Conservation (phyloP, 1,284 basidiomycete genomes). For the Moesziomyces sp. region DNA sequence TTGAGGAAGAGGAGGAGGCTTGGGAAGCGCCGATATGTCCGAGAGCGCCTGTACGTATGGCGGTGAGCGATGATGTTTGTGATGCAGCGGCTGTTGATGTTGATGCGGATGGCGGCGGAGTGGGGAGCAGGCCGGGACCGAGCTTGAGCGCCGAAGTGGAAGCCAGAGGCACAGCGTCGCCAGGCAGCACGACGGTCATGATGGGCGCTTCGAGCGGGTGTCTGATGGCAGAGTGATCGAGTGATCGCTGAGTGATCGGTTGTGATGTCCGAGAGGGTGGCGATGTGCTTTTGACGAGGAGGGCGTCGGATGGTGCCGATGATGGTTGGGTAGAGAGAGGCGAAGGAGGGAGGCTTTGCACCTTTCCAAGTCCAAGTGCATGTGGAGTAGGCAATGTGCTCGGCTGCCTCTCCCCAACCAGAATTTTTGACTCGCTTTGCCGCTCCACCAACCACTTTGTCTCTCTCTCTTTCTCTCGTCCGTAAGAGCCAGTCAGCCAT, state of each 20-base stretch:
- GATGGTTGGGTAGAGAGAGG: too few species aligned
- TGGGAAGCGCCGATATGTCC: conserved; percentile 32
- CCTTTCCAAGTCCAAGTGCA: too few species aligned
- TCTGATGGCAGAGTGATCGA: not conserved
- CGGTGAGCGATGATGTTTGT: conserved; percentile 23
- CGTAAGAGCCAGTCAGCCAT: too few species aligned
- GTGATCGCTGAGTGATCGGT: not conserved
- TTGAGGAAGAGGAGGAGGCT: not conserved
- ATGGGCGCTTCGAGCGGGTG: not conserved
- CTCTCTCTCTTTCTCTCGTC: too few species aligned
- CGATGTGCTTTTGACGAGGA: not conserved
- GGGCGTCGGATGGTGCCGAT: too few species aligned
- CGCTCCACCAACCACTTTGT: too few species aligned
- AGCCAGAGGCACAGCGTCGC: conserved; percentile 43
- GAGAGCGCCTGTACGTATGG: conserved; percentile 44
- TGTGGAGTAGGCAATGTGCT: too few species aligned
- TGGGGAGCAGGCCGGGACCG: conserved; percentile 54
- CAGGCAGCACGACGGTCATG: conserved; percentile 58
- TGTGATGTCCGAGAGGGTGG: not conserved
- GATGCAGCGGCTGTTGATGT: conserved; percentile 3
- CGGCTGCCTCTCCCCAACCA: too few species aligned
- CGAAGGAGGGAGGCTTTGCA: too few species aligned
- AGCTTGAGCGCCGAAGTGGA: conserved; percentile 41
- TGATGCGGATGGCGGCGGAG: conserved; percentile 1
- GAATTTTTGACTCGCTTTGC: too few species aligned